These are phyloP conservation scores for Pterulicium gracile DNA, from an alignment of 1,284 basidiomycete genomes.

Conservation along the genomic window DNA sequence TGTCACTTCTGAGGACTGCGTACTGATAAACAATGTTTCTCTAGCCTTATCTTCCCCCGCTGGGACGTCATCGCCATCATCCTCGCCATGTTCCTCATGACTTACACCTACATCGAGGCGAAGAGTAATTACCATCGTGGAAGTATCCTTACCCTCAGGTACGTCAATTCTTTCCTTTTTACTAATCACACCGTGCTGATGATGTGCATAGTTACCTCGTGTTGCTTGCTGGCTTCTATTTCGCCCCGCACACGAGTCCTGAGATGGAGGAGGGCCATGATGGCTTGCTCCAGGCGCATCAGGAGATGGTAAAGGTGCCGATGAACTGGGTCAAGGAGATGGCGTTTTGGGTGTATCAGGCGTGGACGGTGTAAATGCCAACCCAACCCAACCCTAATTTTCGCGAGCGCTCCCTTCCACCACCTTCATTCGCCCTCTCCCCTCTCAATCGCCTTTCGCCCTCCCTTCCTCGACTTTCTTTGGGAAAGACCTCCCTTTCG, in stretches of 20 bases:
- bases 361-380: background rate
- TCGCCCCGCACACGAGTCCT: slow-evolving; percentile 27
- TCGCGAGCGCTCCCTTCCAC: too few species aligned
- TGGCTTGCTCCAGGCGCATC: background rate
- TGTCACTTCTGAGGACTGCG: background rate
- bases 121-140: slow-evolving; percentile 96
- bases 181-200: background rate
- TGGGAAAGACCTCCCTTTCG: too few species aligned
- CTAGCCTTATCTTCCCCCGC: slow-evolving; percentile 91
- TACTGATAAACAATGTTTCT: slow-evolving; percentile 8
- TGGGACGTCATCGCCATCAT: slow-evolving; percentile 98
- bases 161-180: slow-evolving; percentile 12
- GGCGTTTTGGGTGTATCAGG: background rate
- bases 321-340: background rate
- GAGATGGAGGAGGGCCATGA: slow-evolving; percentile 11
- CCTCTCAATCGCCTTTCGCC: too few species aligned
- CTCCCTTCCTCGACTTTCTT: too few species aligned
- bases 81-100: slow-evolving; percentile 91
- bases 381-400: too few species aligned
- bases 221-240: slow-evolving; percentile 51
- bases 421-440: too few species aligned
- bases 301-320: background rate
- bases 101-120: slow-evolving; percentile 98
- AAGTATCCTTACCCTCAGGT: slow-evolving; percentile 87
- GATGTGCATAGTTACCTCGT: slow-evolving; percentile 48